Evolutionary conservation across 2,329 filamentous ascomycete species (phyloP).

Genomic region (Pseudogymnoascus sp.): DNA sequence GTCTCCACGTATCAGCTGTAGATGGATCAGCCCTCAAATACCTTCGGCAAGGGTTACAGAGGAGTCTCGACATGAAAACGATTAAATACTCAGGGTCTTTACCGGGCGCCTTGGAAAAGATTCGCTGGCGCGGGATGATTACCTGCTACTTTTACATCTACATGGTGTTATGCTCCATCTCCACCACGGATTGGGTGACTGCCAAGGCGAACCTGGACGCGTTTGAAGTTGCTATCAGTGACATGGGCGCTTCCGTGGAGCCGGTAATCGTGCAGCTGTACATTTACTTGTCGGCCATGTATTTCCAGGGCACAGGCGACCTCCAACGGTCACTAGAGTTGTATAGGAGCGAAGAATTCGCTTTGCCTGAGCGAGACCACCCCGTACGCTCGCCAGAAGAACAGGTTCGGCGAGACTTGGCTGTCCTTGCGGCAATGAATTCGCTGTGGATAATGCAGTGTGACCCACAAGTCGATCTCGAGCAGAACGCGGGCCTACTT

Average conservation of each 20-base stretch:
- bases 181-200: constrained; percentile 23
- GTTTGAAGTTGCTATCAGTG: constrained; percentile 17
- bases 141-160: constrained; percentile 28
- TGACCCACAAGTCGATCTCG: constrained; percentile 48
- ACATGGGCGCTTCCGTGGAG: constrained; percentile 19
- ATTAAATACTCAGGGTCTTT: constrained; percentile 30
- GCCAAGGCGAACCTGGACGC: constrained; percentile 22
- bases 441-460: constrained; percentile 66
- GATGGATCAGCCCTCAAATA: constrained; percentile 47
- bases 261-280: constrained; percentile 21
- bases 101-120: constrained; percentile 21
- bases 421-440: constrained; percentile 61
- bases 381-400: constrained; percentile 32
- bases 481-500: constrained; percentile 53
- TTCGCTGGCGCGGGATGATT: constrained; percentile 25
- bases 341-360: constrained; percentile 57
- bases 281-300: constrained; percentile 65
- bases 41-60: constrained; percentile 49
- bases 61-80: constrained; percentile 24
- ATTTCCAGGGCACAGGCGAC: constrained; percentile 70
- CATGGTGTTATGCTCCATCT: constrained; percentile 26
- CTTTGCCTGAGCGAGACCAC: constrained; percentile 35
- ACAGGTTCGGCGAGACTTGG: constrained; percentile 56
- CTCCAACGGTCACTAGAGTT: constrained; percentile 59
- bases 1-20: constrained; percentile 44